A percentile compares a stretch with the other conserved stretches of the same genome.
These are phyloP conservation scores for Euphorbia tirucalli DNA, from an alignment of 345 rosid species.

Conservation along the genomic window DNA sequence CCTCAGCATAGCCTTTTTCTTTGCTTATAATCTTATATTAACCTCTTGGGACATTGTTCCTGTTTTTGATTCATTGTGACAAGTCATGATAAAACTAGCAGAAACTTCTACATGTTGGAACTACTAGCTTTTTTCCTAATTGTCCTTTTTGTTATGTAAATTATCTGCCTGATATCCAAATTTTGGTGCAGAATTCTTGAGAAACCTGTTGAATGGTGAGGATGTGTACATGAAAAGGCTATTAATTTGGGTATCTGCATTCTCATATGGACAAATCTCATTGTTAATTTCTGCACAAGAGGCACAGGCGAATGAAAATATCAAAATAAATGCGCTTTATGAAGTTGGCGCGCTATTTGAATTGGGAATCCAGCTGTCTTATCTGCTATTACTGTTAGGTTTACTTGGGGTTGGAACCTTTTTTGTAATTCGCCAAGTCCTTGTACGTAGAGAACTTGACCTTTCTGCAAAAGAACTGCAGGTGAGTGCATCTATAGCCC, in stretches of 20 bases:
- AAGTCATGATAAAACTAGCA: not conserved
- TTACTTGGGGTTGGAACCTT: conserved; percentile 87
- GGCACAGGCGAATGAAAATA: conserved; percentile 57
- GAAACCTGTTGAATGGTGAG: conserved; percentile 30
- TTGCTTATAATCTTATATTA: no score
- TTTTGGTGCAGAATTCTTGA: conserved; percentile 47
- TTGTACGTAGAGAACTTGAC: conserved; percentile 94
- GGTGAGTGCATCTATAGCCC: conserved; percentile 33
- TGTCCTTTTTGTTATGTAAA: not conserved
- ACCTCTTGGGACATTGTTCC: not conserved
- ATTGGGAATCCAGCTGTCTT: conserved; percentile 86
- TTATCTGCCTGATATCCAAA: conserved; percentile 1
- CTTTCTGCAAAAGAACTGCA: conserved; percentile 96
- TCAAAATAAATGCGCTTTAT: conserved; percentile 46
- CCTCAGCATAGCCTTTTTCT: conserved; percentile 2
- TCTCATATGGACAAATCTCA: conserved; percentile 48
- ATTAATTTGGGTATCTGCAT: conserved; percentile 33
- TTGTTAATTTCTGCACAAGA: conserved; percentile 50
- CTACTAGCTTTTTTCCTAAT: not conserved
- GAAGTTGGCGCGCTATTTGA: conserved; percentile 82
- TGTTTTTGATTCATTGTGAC: not conserved
- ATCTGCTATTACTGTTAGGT: conserved; percentile 68
- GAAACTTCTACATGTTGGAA: conserved; percentile 1
- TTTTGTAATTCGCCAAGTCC: conserved; percentile 91
- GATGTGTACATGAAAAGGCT: conserved; percentile 40